These are phyloP conservation scores for Alliaria petiolata DNA, from an alignment of 345 rosid genomes.

Conservation along the genomic window DNA sequence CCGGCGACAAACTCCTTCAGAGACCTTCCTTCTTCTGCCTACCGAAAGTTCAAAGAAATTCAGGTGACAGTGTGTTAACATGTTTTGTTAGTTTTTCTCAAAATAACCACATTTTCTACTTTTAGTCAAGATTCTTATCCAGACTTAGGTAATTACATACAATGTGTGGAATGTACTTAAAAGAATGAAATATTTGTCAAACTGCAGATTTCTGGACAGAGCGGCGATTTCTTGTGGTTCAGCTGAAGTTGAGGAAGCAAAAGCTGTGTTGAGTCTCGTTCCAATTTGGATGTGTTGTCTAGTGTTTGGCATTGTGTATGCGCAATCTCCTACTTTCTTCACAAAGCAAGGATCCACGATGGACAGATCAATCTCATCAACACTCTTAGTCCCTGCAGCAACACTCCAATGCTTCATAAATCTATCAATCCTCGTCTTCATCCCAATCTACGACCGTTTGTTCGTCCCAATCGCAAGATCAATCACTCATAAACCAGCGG, in stretches of 20 bases:
- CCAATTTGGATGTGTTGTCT: constrained; percentile 54
- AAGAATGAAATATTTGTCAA: not conserved
- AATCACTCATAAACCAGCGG: constrained; percentile 29
- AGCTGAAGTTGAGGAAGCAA: constrained; percentile 54
- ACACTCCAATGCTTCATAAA: constrained; percentile 54
- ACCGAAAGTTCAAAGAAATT: constrained; percentile 34
- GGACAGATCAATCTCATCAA: constrained; percentile 44
- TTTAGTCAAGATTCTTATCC: not conserved
- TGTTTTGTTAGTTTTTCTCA: not conserved
- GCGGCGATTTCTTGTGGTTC: constrained; percentile 36
- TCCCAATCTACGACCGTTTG: constrained; percentile 51
- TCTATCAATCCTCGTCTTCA: constrained; percentile 37
- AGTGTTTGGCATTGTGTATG: constrained; percentile 45
- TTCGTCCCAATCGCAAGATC: constrained; percentile 44
- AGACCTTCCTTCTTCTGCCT: constrained; percentile 20
- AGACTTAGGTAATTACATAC: no score
- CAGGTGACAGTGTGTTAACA: constrained; percentile 27
- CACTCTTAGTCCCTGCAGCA: constrained; percentile 49
- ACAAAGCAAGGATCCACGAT: constrained; percentile 59
- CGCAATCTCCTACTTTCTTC: constrained; percentile 56
- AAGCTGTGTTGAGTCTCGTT: constrained; percentile 38
- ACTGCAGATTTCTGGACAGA: constrained; percentile 51
- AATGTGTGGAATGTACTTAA: not conserved
- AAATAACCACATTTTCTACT: not conserved
- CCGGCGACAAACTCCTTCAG: constrained; percentile 6